A percentile compares a stretch with the other conserved stretches of the same genome.
These are phyloP conservation scores for Polyporus arcularius DNA, from an alignment of 768 basidiomycete species.

Conservation along the genomic window DNA sequence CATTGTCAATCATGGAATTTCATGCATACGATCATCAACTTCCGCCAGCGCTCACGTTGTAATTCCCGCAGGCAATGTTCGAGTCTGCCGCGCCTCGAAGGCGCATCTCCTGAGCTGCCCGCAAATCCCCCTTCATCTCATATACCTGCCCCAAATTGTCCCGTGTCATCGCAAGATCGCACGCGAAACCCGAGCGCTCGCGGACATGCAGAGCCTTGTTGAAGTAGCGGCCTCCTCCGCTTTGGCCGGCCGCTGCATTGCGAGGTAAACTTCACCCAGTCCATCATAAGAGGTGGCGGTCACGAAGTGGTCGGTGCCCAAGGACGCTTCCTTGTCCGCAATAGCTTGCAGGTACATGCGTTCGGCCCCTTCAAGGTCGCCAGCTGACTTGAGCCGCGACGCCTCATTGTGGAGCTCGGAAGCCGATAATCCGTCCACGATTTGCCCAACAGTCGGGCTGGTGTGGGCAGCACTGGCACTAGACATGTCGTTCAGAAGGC, in stretches of 20 bases:
- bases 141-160: slow-evolving; percentile 40
- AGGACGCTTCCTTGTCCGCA: slow-evolving; percentile 26
- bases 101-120: slow-evolving; percentile 33
- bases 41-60: slow-evolving; percentile 22
- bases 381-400: slow-evolving; percentile 18
- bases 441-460: slow-evolving; percentile 6
- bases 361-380: slow-evolving; percentile 33
- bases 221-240: slow-evolving; percentile 41
- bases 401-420: slow-evolving; percentile 27
- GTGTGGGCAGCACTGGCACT: background rate
- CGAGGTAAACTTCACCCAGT: slow-evolving; percentile 39
- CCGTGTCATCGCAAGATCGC: slow-evolving; percentile 38
- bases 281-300: slow-evolving; percentile 34
- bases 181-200: slow-evolving; percentile 21
- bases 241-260: slow-evolving; percentile 35
- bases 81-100: slow-evolving; percentile 23
- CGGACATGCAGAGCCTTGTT: slow-evolving; percentile 34
- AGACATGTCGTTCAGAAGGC: background rate
- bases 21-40: too few species aligned
- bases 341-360: slow-evolving; percentile 34
- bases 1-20: too few species aligned
- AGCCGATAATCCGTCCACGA: slow-evolving; percentile 16
- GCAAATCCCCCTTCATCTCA: slow-evolving; percentile 35
- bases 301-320: slow-evolving; percentile 26
- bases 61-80: slow-evolving; percentile 33